Conservation (phyloP, 176 grass and related monocot species). For the Lolium perenne region DNA sequence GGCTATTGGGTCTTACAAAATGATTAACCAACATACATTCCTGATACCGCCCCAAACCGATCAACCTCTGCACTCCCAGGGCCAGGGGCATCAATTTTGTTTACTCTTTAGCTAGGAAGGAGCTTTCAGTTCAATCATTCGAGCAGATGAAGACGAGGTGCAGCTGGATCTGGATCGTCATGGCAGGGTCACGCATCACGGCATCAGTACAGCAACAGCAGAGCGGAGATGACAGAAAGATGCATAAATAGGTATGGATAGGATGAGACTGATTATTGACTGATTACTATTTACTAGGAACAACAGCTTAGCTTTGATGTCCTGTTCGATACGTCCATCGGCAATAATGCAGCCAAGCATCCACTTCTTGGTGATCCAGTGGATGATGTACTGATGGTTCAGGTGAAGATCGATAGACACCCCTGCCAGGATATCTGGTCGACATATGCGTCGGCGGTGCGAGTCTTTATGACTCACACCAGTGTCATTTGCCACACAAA, state of each 20-base stretch:
- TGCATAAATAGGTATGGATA: background rate
- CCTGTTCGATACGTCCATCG: background rate
- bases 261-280: conserved; percentile 7
- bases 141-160: background rate
- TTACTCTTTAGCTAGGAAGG: background rate
- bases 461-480: conserved; percentile 51
- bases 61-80: background rate
- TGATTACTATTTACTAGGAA: background rate
- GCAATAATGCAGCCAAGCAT: conserved; percentile 14
- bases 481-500: conserved; percentile 31
- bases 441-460: conserved; percentile 1
- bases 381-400: background rate
- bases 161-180: conserved; percentile 8
- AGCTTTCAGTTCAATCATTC: background rate
- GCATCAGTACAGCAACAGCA: conserved; percentile 6
- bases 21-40: background rate
- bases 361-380: background rate
- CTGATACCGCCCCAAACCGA: background rate
- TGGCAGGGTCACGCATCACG: background rate
- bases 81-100: background rate
- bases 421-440: background rate
- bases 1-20: background rate
- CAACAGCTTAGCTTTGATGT: background rate
- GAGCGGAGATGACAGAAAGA: conserved; percentile 2
- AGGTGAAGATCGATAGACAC: background rate